A percentile compares a stretch with the other conserved stretches of the same genome.
Evolutionary conservation across 441 rosid genomes (phyloP).

Genomic region (Arabidopsis hybrid): DNA sequence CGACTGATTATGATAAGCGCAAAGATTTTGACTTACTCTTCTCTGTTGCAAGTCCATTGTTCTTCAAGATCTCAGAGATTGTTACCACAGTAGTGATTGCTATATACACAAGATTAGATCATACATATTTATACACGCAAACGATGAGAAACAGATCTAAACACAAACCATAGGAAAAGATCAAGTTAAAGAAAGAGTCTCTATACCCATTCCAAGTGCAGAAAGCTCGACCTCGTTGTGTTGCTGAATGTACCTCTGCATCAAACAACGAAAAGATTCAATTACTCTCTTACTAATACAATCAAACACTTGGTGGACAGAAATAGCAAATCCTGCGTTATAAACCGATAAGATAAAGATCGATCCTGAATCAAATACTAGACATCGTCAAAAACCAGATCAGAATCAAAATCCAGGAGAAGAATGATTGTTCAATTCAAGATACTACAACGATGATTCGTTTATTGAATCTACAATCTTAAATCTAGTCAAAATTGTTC

Average conservation of each 20-base stretch:
- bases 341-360: background rate
- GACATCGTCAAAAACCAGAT: background rate
- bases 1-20: background rate
- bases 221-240: constrained; percentile 89
- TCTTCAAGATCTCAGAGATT: constrained; percentile 92
- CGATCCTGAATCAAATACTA: background rate
- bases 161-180: background rate
- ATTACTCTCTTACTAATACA: constrained; percentile 4
- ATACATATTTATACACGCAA: background rate
- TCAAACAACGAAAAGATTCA: background rate
- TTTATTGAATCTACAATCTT: background rate
- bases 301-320: constrained; percentile 25
- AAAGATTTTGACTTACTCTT: constrained; percentile 62
- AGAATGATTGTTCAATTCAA: background rate
- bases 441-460: background rate
- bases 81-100: constrained; percentile 94
- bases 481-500: background rate
- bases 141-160: background rate
- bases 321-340: background rate
- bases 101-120: constrained; percentile 28
- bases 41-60: constrained; percentile 88
- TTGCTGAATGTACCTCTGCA: constrained; percentile 93
- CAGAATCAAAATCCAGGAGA: background rate
- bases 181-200: background rate
- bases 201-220: constrained; percentile 94